Conservation (phyloP, 2,329 filamentous ascomycete genomes). For the Amauroascus niger region DNA sequence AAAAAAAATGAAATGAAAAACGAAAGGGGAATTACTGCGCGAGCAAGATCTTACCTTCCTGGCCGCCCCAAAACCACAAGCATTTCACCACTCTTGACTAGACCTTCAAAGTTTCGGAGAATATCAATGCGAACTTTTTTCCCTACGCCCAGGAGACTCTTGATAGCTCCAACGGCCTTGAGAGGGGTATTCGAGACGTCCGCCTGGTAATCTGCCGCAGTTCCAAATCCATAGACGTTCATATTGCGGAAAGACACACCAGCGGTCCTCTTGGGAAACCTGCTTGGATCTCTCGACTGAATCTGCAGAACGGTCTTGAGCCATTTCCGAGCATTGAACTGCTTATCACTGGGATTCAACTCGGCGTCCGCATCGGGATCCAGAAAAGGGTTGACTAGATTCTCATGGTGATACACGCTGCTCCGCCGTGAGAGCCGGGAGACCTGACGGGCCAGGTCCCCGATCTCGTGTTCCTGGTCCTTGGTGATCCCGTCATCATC, state of each 20-base stretch:
- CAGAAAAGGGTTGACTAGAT: conserved; percentile 30
- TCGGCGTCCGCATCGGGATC: conserved; percentile 27
- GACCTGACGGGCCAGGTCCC: conserved; percentile 25
- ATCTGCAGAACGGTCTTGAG: conserved; percentile 39
- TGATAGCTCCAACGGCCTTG: conserved; percentile 26
- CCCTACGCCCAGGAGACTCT: conserved; percentile 21
- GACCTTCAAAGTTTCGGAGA: conserved; percentile 53
- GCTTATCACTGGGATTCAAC: conserved; percentile 38
- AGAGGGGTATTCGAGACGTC: conserved; percentile 37
- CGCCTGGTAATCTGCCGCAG: conserved; percentile 38
- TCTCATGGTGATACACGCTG: conserved; percentile 15
- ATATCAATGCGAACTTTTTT: conserved; percentile 46
- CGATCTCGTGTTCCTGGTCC: conserved; percentile 22
- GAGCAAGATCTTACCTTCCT: conserved; percentile 27
- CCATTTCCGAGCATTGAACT: conserved; percentile 41
- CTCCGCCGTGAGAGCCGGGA: conserved; percentile 25
- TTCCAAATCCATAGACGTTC: conserved; percentile 33
- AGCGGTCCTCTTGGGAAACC: conserved; percentile 32
- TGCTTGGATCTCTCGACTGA: conserved; percentile 28
- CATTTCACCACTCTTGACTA: conserved; percentile 50
- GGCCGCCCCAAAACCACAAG: conserved; percentile 47
- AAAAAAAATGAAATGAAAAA: background rate
- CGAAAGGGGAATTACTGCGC: too few relatives aligned
- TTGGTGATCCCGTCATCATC: conserved; percentile 21
- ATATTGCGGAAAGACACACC: conserved; percentile 35